Conservation (phyloP, 2,329 filamentous ascomycete genomes). For the Madurella mycetomatis region DNA sequence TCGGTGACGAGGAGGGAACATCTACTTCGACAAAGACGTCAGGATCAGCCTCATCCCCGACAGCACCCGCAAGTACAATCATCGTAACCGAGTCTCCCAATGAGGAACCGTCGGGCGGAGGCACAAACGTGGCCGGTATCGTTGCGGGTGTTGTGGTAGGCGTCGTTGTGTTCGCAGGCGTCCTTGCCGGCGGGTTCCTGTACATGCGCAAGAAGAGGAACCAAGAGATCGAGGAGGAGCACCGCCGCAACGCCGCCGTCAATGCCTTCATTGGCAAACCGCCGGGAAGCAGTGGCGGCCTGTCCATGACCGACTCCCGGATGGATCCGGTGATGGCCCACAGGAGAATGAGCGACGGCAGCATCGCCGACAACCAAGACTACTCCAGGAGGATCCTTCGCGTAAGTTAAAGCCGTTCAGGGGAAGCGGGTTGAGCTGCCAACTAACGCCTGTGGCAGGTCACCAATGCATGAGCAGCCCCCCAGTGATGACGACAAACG, state of each 20-base stretch:
- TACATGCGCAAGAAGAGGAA: constrained; percentile 72
- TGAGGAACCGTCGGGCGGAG: constrained; percentile 27
- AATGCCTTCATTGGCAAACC: constrained; percentile 69
- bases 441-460: constrained; percentile 38
- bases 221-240: constrained; percentile 75
- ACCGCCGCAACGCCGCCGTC: constrained; percentile 73
- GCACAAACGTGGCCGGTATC: constrained; percentile 75
- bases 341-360: constrained; percentile 84
- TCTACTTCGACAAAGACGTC: constrained; percentile 24
- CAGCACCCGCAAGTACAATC: constrained; percentile 6
- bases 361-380: constrained; percentile 94
- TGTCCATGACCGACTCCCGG: constrained; percentile 75
- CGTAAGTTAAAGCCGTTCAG: constrained; percentile 49
- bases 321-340: constrained; percentile 83
- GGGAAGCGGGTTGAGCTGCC: neutral
- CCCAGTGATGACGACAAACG: constrained; percentile 38
- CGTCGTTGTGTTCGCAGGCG: constrained; percentile 62
- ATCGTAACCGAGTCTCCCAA: constrained; percentile 23
- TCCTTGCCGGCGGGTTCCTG: constrained; percentile 67
- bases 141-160: constrained; percentile 85
- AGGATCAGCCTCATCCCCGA: constrained; percentile 7
- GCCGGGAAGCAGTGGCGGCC: constrained; percentile 56
- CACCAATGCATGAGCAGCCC: constrained; percentile 51
- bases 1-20: constrained; percentile 30
- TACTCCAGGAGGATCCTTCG: constrained; percentile 94